Conservation (phyloP, 345 rosid species). For the Salix caprea region DNA sequence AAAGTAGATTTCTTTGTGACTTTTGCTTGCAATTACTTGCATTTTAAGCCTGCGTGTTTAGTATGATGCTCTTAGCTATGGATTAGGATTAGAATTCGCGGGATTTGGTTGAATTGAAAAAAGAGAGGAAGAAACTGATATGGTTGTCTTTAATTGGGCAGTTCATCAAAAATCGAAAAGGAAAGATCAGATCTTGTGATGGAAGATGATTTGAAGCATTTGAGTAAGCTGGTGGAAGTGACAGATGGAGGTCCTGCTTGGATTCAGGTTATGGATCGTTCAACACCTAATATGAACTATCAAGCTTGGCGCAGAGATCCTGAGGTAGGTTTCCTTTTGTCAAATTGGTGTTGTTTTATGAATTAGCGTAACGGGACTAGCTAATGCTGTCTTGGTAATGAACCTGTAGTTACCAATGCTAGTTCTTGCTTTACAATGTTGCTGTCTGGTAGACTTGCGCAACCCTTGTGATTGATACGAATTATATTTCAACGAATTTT, state of each 20-base stretch:
- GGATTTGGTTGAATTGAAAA: neutral
- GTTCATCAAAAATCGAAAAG: slow-evolving; percentile 34
- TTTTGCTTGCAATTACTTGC: neutral
- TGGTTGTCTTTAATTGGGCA: slow-evolving; percentile 17
- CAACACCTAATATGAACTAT: slow-evolving; percentile 59
- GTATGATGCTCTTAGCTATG: neutral
- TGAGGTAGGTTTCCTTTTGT: slow-evolving; percentile 40
- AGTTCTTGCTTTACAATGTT: neutral
- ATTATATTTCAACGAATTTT: slow-evolving; percentile 16
- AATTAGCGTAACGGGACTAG: neutral
- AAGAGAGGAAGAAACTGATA: too few relatives aligned
- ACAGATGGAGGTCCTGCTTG: slow-evolving; percentile 93
- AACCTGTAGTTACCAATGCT: neutral
- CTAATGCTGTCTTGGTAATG: neutral
- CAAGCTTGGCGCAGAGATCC: slow-evolving; percentile 95
- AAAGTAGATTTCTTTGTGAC: neutral
- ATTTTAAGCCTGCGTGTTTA: neutral
- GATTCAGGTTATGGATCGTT: slow-evolving; percentile 95
- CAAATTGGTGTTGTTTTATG: neutral
- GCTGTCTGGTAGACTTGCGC: neutral
- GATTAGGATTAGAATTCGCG: neutral
- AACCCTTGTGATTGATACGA: slow-evolving; percentile 18
- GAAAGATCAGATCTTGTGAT: slow-evolving; percentile 41
- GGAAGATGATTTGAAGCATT: slow-evolving; percentile 61
- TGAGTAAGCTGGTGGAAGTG: slow-evolving; percentile 69